Evolutionary conservation across 2,329 filamentous ascomycete genomes (phyloP).

Genomic region (Colletotrichum tropicale): DNA sequence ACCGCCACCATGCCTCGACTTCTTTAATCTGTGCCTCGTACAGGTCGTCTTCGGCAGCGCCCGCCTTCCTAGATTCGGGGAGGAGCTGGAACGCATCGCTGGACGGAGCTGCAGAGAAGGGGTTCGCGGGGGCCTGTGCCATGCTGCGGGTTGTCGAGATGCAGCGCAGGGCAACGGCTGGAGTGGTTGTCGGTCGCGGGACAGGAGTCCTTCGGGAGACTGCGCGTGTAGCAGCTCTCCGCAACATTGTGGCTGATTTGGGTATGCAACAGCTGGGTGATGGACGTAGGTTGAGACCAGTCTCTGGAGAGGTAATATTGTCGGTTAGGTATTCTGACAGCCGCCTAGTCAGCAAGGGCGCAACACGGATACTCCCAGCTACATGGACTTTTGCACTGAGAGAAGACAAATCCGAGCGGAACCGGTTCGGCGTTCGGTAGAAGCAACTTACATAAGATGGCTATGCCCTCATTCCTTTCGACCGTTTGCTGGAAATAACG

Average conservation of each 20-base stretch:
- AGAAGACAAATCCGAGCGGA: not conserved
- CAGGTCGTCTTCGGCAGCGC: conserved; percentile 81
- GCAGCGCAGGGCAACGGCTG: conserved; percentile 28
- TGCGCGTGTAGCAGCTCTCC: conserved; percentile 32
- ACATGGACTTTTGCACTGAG: not conserved
- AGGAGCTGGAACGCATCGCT: conserved; percentile 88
- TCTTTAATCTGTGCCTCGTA: conserved; percentile 85
- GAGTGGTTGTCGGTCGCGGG: conserved; percentile 16
- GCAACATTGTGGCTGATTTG: conserved; percentile 31
- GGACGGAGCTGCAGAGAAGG: conserved; percentile 35
- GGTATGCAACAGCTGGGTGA: not conserved
- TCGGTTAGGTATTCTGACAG: not conserved
- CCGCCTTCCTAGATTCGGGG: conserved; percentile 76
- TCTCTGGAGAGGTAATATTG: not conserved
- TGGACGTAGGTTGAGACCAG: not conserved
- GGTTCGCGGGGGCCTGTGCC: conserved; percentile 23
- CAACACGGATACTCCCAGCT: not conserved
- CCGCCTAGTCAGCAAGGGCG: not conserved
- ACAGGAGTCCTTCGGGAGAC: conserved; percentile 32
- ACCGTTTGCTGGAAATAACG: not conserved
- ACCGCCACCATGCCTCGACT: conserved; percentile 90
- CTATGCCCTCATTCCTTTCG: not conserved
- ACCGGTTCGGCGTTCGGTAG: not conserved
- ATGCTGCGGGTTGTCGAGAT: conserved; percentile 36
- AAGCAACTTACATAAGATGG: not conserved